Evolutionary conservation across 768 basidiomycete species (phyloP), one percentile per base, ranked within the genome.

Genomic region (Tulasnella sp.): DNA sequence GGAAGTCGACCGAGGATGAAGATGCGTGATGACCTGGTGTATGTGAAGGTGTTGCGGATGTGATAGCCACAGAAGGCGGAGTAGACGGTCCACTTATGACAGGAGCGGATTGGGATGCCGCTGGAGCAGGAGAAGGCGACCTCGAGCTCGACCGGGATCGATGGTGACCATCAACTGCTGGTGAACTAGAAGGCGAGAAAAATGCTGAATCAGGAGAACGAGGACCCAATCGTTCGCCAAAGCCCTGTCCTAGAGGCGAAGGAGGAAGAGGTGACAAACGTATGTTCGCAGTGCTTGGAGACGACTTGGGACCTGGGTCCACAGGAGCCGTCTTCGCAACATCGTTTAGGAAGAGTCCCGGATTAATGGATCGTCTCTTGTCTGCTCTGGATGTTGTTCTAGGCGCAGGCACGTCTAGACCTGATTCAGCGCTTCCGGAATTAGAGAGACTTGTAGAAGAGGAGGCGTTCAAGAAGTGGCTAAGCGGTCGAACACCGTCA

Each of bases 361-460:
- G 78, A 50, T 76, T 78, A 54, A 78, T 77, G 3, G 77, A 78
- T 19, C 71, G 65, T 10, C 77, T 66, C 39, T 69, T 72, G 22
- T 72, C 73, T 0, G 67, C 64, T 31, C 72, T 68, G 4, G 64
- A 63, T 0, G 65, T 66, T 49, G 54, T 62, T 42, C 37, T 70
- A 57, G 44, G 67, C 59, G 44, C 58, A 53, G 66, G 57, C 3
- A 66, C 60, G 4, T 63, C 66, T 4, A 67, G 52, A 8, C 64
- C 64, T 16, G 59, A 39, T 37, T 49, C 59, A 3, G 43, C 47
- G 16, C 49, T n/a, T n/a, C n/a, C n/a, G n/a, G n/a, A 20, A 25
- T 20, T 16, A 20, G 22, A 40, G 27, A 47, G 22, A 12, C 8
- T 50, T 43, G 53, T 57, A 8, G 60, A 5, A 16, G 45, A 35